These are phyloP conservation scores for Epichloe coenophiala DNA, from an alignment of 2,329 filamentous ascomycete species.

Conservation along the genomic window DNA sequence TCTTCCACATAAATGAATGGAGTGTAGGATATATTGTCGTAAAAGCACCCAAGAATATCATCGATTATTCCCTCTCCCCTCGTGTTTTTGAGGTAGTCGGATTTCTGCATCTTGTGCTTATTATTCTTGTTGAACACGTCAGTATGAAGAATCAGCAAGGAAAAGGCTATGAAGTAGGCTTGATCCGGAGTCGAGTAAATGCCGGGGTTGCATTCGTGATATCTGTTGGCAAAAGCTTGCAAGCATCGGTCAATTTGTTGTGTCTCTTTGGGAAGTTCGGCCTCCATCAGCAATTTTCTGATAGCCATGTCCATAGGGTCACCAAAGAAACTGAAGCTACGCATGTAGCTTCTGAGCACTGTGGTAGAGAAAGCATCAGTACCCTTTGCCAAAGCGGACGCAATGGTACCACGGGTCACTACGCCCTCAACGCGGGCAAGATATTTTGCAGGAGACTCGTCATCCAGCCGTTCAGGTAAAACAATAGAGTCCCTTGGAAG, in stretches of 20 bases:
- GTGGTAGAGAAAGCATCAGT: constrained; percentile 70
- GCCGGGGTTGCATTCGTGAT: constrained; percentile 95
- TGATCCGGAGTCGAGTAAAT: constrained; percentile 86
- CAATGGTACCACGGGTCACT: constrained; percentile 69
- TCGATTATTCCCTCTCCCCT: constrained; percentile 79
- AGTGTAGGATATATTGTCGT: constrained; percentile 97
- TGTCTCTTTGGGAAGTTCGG: constrained; percentile 90
- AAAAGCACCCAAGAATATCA: constrained; percentile 89
- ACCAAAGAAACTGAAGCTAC: constrained; percentile 96
- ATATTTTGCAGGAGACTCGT: constrained; percentile 84
- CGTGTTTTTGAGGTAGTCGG: constrained; percentile 91
- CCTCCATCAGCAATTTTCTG: constrained; percentile 89
- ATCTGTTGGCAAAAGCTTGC: constrained; percentile 88
- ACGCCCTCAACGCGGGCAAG: constrained; percentile 70
- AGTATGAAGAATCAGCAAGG: constrained; percentile 87
- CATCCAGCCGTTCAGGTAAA: constrained; percentile 68
- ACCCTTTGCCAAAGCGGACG: constrained; percentile 74
- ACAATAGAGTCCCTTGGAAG: constrained; percentile 57
- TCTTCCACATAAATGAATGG: constrained; percentile 97
- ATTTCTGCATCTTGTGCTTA: constrained; percentile 96
- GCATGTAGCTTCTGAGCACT: constrained; percentile 87
- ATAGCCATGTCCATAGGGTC: constrained; percentile 98
- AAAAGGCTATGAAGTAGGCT: constrained; percentile 97
- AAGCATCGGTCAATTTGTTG: constrained; percentile 94
- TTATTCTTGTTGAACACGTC: constrained; percentile 99